Evolutionary conservation across 2,329 filamentous ascomycete species (phyloP).

Genomic region (Cladosporium sp.): DNA sequence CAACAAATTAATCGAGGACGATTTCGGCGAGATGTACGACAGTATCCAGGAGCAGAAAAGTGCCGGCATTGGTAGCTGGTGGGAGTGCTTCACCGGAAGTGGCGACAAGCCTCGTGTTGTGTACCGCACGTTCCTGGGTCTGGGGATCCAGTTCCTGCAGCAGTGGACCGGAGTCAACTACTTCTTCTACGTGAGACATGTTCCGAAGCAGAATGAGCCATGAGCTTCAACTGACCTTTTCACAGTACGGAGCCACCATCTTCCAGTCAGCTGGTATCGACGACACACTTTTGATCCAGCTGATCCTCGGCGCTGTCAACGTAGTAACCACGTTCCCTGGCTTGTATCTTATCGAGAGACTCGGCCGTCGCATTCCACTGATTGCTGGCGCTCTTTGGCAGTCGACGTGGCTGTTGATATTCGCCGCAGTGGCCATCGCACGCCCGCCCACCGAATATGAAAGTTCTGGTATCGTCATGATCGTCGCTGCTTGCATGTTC

Average conservation of each 20-base stretch:
- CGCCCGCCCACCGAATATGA: conserved; percentile 30
- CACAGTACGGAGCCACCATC: conserved; percentile 40
- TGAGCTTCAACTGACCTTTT: no score
- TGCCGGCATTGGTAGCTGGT: conserved; percentile 26
- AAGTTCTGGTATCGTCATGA: conserved; percentile 61
- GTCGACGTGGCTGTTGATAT: conserved; percentile 28
- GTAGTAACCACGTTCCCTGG: conserved; percentile 42
- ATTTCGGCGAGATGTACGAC: conserved; percentile 40
- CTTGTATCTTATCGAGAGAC: conserved; percentile 45
- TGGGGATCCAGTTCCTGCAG: conserved; percentile 43
- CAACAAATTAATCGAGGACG: conserved; percentile 38
- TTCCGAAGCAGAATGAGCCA: no score
- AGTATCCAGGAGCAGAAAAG: conserved; percentile 36
- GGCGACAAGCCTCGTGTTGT: conserved; percentile 43
- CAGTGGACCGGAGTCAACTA: conserved; percentile 42
- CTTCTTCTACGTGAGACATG: conserved; percentile 33
- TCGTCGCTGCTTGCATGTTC: conserved; percentile 69
- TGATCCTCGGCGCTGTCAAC: conserved; percentile 43
- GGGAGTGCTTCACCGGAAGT: conserved; percentile 38
- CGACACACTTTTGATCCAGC: conserved; percentile 32
- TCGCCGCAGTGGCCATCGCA: conserved; percentile 39
- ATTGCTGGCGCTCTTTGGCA: conserved; percentile 41
- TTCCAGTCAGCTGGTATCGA: conserved; percentile 28
- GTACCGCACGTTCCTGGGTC: conserved; percentile 42
- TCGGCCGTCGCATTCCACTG: conserved; percentile 41